A percentile compares a stretch with the other conserved stretches of the same genome.
Evolutionary conservation across 176 grass and related monocot species (phyloP).

Genomic region (Themeda triandra): DNA sequence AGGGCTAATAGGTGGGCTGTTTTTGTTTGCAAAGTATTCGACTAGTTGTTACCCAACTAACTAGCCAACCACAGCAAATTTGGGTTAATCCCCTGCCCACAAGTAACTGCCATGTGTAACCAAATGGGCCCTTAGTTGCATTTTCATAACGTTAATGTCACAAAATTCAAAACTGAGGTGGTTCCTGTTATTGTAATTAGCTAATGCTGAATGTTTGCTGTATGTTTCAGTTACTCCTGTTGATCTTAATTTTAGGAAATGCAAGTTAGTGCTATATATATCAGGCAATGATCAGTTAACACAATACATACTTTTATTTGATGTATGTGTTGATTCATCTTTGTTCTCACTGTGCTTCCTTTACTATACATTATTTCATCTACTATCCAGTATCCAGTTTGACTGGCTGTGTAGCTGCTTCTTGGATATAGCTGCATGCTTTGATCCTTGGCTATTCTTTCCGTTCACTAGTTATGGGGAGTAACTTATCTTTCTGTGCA

Average conservation of each 20-base stretch:
- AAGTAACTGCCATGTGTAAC: neutral
- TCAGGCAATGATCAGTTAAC: neutral
- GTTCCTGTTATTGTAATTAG: neutral
- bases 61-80: too few relatives aligned
- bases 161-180: neutral
- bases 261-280: neutral
- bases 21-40: too few relatives aligned
- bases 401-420: neutral
- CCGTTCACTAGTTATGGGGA: neutral
- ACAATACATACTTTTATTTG: neutral
- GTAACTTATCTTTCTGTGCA: conserved; percentile 9
- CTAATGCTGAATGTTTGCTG: neutral
- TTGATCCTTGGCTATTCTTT: neutral
- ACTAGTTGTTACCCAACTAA: too few relatives aligned
- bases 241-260: neutral
- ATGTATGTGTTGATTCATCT: neutral
- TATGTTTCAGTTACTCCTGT: too few relatives aligned
- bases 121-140: neutral
- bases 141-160: neutral
- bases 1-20: too few relatives aligned
- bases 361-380: neutral
- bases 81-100: too few relatives aligned
- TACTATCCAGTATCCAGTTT: neutral
- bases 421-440: neutral
- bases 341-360: neutral